These are phyloP conservation scores for Pseudonitzschia multiseries DNA, from an alignment of 108 stramenopile genomes.

Conservation along the genomic window DNA sequence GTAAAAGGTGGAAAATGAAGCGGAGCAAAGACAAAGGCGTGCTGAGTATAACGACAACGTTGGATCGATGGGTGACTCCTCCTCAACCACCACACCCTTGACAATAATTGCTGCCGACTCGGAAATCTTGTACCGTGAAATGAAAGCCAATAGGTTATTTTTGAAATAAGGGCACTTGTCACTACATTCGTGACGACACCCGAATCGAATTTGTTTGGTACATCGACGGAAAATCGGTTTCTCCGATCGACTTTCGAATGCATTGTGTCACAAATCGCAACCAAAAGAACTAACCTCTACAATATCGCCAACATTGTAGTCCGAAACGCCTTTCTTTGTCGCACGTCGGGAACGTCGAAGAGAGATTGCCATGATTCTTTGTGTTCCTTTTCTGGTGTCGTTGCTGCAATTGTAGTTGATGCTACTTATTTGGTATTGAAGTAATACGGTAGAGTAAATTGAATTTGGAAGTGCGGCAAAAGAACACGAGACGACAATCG, in stretches of 20 bases:
- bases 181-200: no score
- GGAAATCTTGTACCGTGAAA: no score
- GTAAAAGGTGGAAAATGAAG: slow-evolving; percentile 15
- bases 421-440: neutral
- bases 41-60: neutral
- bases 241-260: neutral
- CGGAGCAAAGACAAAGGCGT: neutral
- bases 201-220: neutral
- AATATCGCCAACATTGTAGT: slow-evolving; percentile 47
- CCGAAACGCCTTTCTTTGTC: slow-evolving; percentile 37
- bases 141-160: no score
- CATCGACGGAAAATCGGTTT: neutral
- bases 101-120: neutral
- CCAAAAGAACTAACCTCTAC: slow-evolving; percentile 40
- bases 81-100: neutral
- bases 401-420: neutral
- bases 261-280: neutral
- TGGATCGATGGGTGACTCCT: neutral
- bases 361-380: slow-evolving; percentile 29
- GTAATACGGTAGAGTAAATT: neutral
- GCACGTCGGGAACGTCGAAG: slow-evolving; percentile 36
- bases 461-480: neutral
- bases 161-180: no score
- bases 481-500: neutral
- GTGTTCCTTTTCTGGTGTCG: neutral